phyloP scores from a whole-genome alignment of 176 grass and related monocot species.

The Lolium multiflorum region DNA sequence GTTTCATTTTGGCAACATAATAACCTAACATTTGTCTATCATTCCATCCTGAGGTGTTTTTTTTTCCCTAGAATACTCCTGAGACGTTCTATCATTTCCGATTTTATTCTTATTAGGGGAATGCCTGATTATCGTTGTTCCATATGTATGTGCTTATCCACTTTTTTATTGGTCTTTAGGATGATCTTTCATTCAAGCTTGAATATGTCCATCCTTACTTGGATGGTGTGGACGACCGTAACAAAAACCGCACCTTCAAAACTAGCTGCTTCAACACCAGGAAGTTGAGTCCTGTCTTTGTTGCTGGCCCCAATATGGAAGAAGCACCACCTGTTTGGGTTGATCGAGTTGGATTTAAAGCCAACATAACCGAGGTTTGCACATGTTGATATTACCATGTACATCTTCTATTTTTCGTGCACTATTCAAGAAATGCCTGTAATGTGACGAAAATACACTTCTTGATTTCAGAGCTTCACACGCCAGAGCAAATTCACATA shows the following conservation, averaged over 20 bases:
- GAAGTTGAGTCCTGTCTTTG: conserved; percentile 94
- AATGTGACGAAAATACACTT: conserved; percentile 34
- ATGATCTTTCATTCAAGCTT: conserved; percentile 92
- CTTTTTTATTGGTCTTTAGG: conserved; percentile 46
- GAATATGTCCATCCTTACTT: conserved; percentile 93
- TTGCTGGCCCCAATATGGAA: conserved; percentile 80
- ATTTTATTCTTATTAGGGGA: background rate
- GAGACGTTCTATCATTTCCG: background rate
- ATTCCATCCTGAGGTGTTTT: background rate
- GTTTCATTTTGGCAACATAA: conserved; percentile 5
- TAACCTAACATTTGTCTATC: conserved; percentile 4
- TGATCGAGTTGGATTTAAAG: conserved; percentile 92
- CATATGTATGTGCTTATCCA: conserved; percentile 32
- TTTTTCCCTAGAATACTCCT: background rate
- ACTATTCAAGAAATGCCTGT: conserved; percentile 29
- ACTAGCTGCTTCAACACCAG: conserved; percentile 89
- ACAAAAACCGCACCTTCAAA: conserved; percentile 88
- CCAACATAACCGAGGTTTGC: conserved; percentile 91
- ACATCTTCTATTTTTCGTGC: conserved; percentile 1
- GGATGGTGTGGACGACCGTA: conserved; percentile 77
- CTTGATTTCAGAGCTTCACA: conserved; percentile 79
- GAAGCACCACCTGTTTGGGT: conserved; percentile 93
- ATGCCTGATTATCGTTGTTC: background rate
- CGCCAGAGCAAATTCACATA: conserved; percentile 94
- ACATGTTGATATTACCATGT: conserved; percentile 1